Evolutionary conservation across 2,329 filamentous ascomycete genomes (phyloP).

Genomic region (Stylonectria norvegica): DNA sequence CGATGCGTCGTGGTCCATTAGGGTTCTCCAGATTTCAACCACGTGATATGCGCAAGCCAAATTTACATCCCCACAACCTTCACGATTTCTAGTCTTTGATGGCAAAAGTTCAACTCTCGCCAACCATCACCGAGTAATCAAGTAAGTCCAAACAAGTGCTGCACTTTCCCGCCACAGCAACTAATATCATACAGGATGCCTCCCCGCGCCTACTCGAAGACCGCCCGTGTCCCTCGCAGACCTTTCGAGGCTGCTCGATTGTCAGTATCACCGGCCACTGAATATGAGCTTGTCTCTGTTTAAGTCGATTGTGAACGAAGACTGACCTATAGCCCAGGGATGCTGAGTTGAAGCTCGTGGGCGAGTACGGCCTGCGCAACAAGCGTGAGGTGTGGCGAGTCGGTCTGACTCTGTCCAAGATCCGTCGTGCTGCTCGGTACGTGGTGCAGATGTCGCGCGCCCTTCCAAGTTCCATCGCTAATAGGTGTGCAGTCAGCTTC

Average conservation of each 20-base stretch:
- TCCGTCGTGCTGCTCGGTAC: conserved; percentile 99
- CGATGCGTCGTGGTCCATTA: conserved; percentile 24
- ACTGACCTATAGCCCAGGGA: conserved; percentile 78
- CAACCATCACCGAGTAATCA: conserved; percentile 39
- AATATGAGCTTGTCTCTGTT: conserved; percentile 96
- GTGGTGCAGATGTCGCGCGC: conserved; percentile 11
- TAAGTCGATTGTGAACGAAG: conserved; percentile 79
- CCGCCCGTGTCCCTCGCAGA: conserved; percentile 96
- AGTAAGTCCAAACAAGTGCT: conserved; percentile 31
- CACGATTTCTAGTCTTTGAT: conserved; percentile 27
- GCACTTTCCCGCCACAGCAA: conserved; percentile 15
- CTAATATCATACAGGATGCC: conserved; percentile 37
- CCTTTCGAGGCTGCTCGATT: conserved; percentile 99
- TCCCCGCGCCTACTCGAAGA: conserved; percentile 85
- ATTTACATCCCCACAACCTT: conserved; percentile 35
- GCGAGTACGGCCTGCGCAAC: conserved; percentile 99
- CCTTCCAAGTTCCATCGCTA: conserved; percentile 20
- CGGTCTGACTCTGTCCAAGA: conserved; percentile 99
- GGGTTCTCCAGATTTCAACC: conserved; percentile 26
- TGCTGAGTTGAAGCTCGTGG: conserved; percentile 98
- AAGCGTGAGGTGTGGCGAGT: conserved; percentile 99
- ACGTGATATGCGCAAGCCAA: conserved; percentile 31
- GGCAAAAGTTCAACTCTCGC: conserved; percentile 33
- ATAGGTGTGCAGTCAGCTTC: conserved; percentile 73
- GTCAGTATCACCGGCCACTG: conserved; percentile 98